A percentile compares a stretch with the other conserved stretches of the same genome.
phyloP scores from a whole-genome alignment of 1,139 yeast genomes.

The Kazachstania sp. region DNA sequence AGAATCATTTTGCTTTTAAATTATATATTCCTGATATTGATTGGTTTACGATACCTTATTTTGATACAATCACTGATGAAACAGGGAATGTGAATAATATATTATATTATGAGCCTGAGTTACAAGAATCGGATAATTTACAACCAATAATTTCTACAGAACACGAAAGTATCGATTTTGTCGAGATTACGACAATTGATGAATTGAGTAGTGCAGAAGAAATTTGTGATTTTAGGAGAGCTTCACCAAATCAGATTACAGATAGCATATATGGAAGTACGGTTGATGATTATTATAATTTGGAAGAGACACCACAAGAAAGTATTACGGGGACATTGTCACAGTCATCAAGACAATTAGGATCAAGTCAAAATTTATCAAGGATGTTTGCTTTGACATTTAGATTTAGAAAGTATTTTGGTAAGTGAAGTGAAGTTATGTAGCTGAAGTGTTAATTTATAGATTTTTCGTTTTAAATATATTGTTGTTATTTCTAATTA shows the following conservation, averaged over 20 bases:
- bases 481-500: no score
- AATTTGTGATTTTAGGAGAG: neutral
- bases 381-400: neutral
- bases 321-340: neutral
- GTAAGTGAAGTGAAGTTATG: neutral
- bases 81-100: constrained; percentile 14
- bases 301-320: constrained; percentile 3
- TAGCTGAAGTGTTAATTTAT: no score
- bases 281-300: neutral
- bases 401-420: constrained; percentile 3
- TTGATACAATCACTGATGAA: constrained; percentile 11
- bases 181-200: constrained; percentile 16
- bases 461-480: no score
- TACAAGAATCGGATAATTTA: no score
- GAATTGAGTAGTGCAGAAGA: constrained; percentile 19
- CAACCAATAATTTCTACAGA: neutral
- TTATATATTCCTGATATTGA: constrained; percentile 10
- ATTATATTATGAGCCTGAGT: constrained; percentile 1
- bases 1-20: constrained; percentile 11
- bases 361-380: neutral
- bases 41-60: constrained; percentile 15
- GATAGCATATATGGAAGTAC: neutral
- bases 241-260: neutral
- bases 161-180: constrained; percentile 9
- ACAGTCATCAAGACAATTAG: neutral